Conservation (phyloP, 345 rosid genomes). For the Anastatica hierochuntica region DNA sequence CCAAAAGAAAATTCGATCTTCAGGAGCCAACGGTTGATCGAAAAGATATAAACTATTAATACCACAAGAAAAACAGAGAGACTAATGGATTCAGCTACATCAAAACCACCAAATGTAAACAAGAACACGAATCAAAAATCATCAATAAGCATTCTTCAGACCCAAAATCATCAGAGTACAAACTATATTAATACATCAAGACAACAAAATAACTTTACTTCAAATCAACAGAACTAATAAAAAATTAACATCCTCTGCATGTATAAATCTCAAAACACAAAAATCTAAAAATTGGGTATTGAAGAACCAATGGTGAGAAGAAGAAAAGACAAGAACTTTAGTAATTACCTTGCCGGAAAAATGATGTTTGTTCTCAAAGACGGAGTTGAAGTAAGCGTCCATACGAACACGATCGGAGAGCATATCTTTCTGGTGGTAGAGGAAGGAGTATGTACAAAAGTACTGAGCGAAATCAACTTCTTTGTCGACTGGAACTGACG, state of each 20-base stretch:
- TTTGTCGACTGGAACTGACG: constrained; percentile 56
- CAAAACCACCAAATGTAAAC: not conserved
- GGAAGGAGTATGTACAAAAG: constrained; percentile 80
- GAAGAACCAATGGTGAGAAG: too few relatives aligned
- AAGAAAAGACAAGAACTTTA: not conserved
- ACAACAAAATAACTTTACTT: not conserved
- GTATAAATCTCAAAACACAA: too few relatives aligned
- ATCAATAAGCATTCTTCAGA: not conserved
- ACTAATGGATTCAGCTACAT: too few relatives aligned
- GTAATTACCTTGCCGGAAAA: constrained; percentile 76
- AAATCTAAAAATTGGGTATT: too few relatives aligned
- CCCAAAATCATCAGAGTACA: not conserved
- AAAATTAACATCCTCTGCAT: too few relatives aligned
- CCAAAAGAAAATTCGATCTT: too few relatives aligned
- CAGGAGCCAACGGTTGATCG: too few relatives aligned
- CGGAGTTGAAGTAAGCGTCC: constrained; percentile 81
- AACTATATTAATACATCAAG: not conserved
- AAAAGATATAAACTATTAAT: not conserved
- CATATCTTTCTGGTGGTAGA: constrained; percentile 98
- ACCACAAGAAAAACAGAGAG: not conserved
- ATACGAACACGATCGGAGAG: constrained; percentile 95
- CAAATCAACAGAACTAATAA: too few relatives aligned
- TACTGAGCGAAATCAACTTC: constrained; percentile 82
- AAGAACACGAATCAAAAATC: too few relatives aligned
- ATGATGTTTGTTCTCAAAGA: constrained; percentile 70